Conservation (phyloP, 805 yeast species). For the Monosporozyma unispora region DNA sequence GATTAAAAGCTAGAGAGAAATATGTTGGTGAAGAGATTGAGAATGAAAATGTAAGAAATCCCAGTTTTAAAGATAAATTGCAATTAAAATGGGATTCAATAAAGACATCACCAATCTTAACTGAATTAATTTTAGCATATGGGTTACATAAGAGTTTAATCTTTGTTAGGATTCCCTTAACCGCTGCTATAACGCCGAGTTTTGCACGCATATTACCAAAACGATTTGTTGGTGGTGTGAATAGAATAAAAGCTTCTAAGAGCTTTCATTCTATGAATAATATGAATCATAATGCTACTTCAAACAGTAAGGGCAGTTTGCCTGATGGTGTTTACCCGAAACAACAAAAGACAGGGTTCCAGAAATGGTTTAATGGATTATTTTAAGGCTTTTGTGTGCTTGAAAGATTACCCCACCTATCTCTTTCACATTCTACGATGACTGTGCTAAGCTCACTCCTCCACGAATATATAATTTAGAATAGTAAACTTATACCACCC, state of each 20-base stretch:
- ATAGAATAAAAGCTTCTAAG: too few species aligned
- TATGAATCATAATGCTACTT: not conserved
- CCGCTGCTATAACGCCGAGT: slow-evolving; percentile 86
- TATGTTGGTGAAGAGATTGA: slow-evolving; percentile 10
- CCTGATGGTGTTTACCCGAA: slow-evolving; percentile 30
- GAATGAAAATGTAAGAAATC: slow-evolving; percentile 3
- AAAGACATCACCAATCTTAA: slow-evolving; percentile 43
- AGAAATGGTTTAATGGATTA: slow-evolving; percentile 29
- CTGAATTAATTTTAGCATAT: slow-evolving; percentile 86
- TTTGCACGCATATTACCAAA: slow-evolving; percentile 46
- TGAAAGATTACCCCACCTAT: too few species aligned
- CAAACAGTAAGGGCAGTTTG: not conserved
- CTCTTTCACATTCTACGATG: too few species aligned
- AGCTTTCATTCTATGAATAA: too few species aligned
- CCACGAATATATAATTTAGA: too few species aligned
- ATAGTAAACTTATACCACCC: too few species aligned
- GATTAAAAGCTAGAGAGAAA: slow-evolving; percentile 1
- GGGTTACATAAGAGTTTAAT: slow-evolving; percentile 85
- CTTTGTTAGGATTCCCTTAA: slow-evolving; percentile 74
- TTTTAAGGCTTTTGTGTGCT: too few species aligned
- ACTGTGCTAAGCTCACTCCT: too few species aligned
- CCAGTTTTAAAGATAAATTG: slow-evolving; percentile 9
- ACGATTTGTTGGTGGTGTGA: not conserved
- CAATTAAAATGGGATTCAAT: slow-evolving; percentile 20
- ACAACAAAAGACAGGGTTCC: slow-evolving; percentile 29